Percentiles rank a stretch among this genome's conserved stretches.
These are phyloP conservation scores for Oidiodendron maius DNA, from an alignment of 495 filamentous ascomycete species.

Conservation along the genomic window DNA sequence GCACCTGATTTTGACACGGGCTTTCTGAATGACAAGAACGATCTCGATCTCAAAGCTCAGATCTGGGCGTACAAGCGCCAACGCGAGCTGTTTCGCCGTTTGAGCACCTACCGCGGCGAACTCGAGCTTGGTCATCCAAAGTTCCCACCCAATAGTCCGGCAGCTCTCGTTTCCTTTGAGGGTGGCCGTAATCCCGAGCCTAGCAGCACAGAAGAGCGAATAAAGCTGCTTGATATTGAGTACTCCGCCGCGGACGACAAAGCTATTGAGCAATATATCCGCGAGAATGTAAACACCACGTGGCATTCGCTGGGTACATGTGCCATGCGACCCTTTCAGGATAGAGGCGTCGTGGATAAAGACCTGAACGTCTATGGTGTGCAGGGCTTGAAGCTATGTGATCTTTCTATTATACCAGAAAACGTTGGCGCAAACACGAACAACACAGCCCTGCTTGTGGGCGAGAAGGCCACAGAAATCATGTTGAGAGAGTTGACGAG, in stretches of 20 bases:
- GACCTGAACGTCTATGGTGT: conserved; percentile 77
- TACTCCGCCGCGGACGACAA: conserved; percentile 63
- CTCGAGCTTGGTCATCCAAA: conserved; percentile 53
- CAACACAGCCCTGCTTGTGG: too few relatives aligned
- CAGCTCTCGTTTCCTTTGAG: conserved; percentile 48
- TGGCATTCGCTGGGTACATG: conserved; percentile 71
- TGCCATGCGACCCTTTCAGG: conserved; percentile 74
- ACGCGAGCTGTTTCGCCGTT: conserved; percentile 69
- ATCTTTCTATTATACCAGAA: conserved; percentile 74
- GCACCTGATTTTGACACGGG: conserved; percentile 75
- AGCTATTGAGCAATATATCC: conserved; percentile 72
- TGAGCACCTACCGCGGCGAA: conserved; percentile 75
- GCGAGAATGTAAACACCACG: conserved; percentile 70
- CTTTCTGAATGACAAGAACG: conserved; percentile 84
- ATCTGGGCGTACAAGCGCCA: conserved; percentile 84
- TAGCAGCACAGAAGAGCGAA: conserved; percentile 43
- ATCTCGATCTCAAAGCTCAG: conserved; percentile 77
- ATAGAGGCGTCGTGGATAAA: conserved; percentile 76
- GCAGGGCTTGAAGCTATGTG: conserved; percentile 74
- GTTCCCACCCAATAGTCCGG: conserved; percentile 62
- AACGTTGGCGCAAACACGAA: conserved; percentile 83
- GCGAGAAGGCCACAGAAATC: too few relatives aligned
- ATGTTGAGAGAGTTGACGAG: too few relatives aligned
- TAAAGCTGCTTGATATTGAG: conserved; percentile 52
- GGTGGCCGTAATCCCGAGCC: conserved; percentile 38